Evolutionary conservation across 176 grass and related monocot species (phyloP).

Genomic region (Typha latifolia): DNA sequence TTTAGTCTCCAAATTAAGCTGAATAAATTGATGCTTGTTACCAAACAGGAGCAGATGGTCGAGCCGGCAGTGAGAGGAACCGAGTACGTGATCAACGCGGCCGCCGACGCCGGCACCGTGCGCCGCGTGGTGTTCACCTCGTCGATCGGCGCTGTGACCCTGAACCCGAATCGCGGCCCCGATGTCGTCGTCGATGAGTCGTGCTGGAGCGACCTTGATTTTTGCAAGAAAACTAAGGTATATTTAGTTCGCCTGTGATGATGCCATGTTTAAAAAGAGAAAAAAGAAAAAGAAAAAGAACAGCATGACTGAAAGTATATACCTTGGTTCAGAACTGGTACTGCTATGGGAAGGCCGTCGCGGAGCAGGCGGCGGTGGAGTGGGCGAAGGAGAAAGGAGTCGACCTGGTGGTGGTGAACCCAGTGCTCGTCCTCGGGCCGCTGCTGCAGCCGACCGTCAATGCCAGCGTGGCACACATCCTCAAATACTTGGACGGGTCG

Average conservation of each 20-base stretch:
- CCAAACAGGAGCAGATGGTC: slow-evolving; percentile 81
- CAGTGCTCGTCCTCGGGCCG: slow-evolving; percentile 66
- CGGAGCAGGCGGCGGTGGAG: slow-evolving; percentile 64
- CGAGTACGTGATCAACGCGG: slow-evolving; percentile 63
- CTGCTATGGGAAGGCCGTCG: slow-evolving; percentile 70
- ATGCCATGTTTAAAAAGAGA: background rate
- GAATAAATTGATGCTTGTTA: background rate
- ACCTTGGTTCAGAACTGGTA: slow-evolving; percentile 51
- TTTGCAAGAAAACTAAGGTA: slow-evolving; percentile 88
- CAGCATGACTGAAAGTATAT: background rate
- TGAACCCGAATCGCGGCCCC: slow-evolving; percentile 65
- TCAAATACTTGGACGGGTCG: slow-evolving; percentile 72
- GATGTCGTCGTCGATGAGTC: slow-evolving; percentile 85
- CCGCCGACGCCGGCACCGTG: slow-evolving; percentile 66
- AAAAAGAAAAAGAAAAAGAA: background rate
- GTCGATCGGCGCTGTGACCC: slow-evolving; percentile 83
- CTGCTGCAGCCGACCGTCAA: slow-evolving; percentile 61
- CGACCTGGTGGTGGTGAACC: slow-evolving; percentile 53
- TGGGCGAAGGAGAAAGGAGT: slow-evolving; percentile 34
- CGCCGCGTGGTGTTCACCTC: slow-evolving; percentile 88
- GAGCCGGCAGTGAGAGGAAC: slow-evolving; percentile 90
- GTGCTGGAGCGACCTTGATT: slow-evolving; percentile 92
- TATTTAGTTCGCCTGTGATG: background rate
- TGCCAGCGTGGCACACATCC: slow-evolving; percentile 62
- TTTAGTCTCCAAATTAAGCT: background rate